A percentile compares a stretch with the other conserved stretches of the same genome.
Evolutionary conservation across 2,329 filamentous ascomycete genomes (phyloP).

Genomic region (Fusarium dlaminii): DNA sequence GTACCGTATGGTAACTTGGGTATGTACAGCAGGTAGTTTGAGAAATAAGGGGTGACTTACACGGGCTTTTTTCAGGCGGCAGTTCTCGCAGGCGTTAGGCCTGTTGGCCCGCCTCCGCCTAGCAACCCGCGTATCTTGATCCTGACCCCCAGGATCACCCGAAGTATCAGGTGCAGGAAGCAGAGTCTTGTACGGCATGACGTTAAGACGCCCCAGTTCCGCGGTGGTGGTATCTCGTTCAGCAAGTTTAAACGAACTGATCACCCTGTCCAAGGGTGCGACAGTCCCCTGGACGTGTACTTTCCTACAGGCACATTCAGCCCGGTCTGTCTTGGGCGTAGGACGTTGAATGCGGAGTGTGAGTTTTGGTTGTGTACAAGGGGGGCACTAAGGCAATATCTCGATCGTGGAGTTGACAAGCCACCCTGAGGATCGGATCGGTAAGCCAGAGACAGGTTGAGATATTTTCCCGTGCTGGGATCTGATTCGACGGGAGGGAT

Average conservation of each 20-base stretch:
- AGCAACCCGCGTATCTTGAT: slow-evolving; percentile 7
- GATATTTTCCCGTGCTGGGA: not conserved
- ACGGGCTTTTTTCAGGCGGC: slow-evolving; percentile 26
- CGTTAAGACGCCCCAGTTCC: not conserved
- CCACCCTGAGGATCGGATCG: slow-evolving; percentile 8
- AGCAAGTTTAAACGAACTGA: not conserved
- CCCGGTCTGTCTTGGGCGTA: not conserved
- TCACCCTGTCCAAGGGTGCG: slow-evolving; percentile 1
- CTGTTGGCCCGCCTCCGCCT: slow-evolving; percentile 20
- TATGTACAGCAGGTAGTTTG: not conserved
- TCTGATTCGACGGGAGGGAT: not conserved
- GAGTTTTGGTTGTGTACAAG: not conserved
- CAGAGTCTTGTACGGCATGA: slow-evolving; percentile 9
- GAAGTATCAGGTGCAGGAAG: slow-evolving; percentile 10
- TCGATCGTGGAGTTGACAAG: slow-evolving; percentile 26
- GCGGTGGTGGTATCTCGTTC: not conserved
- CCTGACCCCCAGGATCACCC: not conserved
- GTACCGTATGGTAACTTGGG: not conserved
- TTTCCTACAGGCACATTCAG: not conserved
- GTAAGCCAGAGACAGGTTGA: not conserved
- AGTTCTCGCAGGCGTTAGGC: slow-evolving; percentile 27
- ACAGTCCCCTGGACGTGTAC: not conserved
- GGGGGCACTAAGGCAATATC: slow-evolving; percentile 4
- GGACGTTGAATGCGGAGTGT: not conserved
- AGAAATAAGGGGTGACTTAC: slow-evolving; percentile 7